Evolutionary conservation across 2,329 filamentous ascomycete genomes (phyloP), one percentile per base, ranked within the genome.

Genomic region (Aquanectria penicillioides): DNA sequence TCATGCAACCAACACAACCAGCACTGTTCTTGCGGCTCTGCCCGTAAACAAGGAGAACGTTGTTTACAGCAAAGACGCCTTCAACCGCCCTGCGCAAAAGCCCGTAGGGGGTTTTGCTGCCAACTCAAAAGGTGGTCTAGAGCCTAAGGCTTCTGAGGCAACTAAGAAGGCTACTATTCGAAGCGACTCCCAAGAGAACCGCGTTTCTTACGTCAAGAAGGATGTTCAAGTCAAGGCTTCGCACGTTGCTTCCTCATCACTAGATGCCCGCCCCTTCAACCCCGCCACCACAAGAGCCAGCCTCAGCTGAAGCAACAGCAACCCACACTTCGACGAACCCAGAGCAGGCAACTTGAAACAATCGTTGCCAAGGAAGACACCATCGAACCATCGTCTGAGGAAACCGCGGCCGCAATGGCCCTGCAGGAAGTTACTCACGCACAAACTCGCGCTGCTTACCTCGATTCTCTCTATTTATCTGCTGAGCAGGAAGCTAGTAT

Each of bases 231-330:
- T 41, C 55, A 66, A 68, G 26, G 13, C 62, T 23, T 61, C 63
- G 26, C 40, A 57, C 50, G 49, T 37, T 28, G 55, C 47, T 13
- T 61, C 67, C 18, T 23, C 58, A 5, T 13, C 62, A 12, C 28
- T 66, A 10, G 68, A 73, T 43, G 59, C 63, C 17, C 61, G 67
- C 40, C 58, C 71, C 66, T 72, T 23, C 75, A 77, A 50, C 77
- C 78, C 57, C 81, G 83, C 28, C 83, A 85, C 46, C 74, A 81
- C 74, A 83, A 80, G 70, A 85, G 82, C 67, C 83, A 86, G 70
- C 83, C 83, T 10, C 78, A 81, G 52, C 75, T 86, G 46, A 82
- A 81, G 62, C 63, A 70, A 40, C 76, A 80, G 47, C 79, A 72
- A 23, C 65, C 75, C 17, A 71, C 68, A 34, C 70, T 81, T 26